These are phyloP conservation scores for Atractiella rhizophila DNA, from an alignment of 768 basidiomycete species.

Conservation along the genomic window DNA sequence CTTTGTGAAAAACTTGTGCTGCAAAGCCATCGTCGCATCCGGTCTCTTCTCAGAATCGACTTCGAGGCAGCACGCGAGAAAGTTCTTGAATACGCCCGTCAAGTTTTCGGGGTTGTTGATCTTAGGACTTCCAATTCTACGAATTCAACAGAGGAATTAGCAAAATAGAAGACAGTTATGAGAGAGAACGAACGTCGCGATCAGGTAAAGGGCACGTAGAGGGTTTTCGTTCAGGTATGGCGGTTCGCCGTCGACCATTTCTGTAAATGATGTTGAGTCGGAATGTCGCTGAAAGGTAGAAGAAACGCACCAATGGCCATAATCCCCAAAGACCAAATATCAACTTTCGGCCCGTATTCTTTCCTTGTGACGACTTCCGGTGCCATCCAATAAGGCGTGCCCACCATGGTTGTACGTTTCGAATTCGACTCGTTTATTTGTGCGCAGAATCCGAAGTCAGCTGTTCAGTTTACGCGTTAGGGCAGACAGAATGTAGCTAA, in stretches of 20 bases:
- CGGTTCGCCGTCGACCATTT: conserved; percentile 87
- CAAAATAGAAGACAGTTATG: too few relatives aligned
- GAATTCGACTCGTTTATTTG: conserved; percentile 46
- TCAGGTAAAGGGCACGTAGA: conserved; percentile 73
- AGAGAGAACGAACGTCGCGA: too few relatives aligned
- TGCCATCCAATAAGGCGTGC: conserved; percentile 99
- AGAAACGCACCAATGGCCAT: conserved; percentile 35
- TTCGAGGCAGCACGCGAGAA: conserved; percentile 62
- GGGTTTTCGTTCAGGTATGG: conserved; percentile 56
- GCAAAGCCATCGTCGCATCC: conserved; percentile 31
- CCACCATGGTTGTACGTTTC: conserved; percentile 87
- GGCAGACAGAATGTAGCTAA: background rate
- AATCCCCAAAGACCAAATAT: conserved; percentile 94
- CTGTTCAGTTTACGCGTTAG: conserved; percentile 1
- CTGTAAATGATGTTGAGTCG: conserved; percentile 18
- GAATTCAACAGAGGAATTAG: too few relatives aligned
- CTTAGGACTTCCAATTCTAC: conserved; percentile 89
- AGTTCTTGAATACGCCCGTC: conserved; percentile 60
- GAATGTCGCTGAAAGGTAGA: background rate
- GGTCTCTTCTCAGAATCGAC: conserved; percentile 90
- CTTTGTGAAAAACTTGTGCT: conserved; percentile 71
- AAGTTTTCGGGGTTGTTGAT: conserved; percentile 70
- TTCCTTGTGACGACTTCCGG: conserved; percentile 72
- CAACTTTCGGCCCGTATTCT: conserved; percentile 83
- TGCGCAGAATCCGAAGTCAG: conserved; percentile 90